phyloP scores from a whole-genome alignment of 257 asterid species.

The Penstemon newberryi region DNA sequence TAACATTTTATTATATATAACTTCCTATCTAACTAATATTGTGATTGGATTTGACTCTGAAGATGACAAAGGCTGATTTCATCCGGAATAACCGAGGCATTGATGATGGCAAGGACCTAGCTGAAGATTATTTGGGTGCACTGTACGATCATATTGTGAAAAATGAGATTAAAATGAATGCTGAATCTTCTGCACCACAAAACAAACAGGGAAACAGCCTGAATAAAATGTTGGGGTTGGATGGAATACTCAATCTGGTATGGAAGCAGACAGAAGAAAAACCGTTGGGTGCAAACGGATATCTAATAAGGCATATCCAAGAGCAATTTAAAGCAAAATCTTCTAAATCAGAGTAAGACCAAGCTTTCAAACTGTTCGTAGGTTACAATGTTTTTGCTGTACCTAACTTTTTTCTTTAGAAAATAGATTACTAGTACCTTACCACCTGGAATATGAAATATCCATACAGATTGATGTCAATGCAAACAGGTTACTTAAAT shows the following conservation, averaged over 20 bases:
- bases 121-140: conserved; percentile 87
- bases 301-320: conserved; percentile 85
- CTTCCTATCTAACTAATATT: conserved; percentile 35
- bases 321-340: conserved; percentile 96
- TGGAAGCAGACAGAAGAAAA: conserved; percentile 97
- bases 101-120: conserved; percentile 88
- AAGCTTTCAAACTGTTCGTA: conserved; percentile 28
- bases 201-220: conserved; percentile 92
- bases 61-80: conserved; percentile 98
- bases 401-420: neutral
- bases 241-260: conserved; percentile 92
- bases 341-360: conserved; percentile 86
- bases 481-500: conserved; percentile 21
- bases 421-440: conserved; percentile 20
- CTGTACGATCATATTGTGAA: conserved; percentile 92
- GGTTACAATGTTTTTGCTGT: conserved; percentile 4
- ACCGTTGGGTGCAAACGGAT: conserved; percentile 86
- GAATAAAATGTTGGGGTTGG: conserved; percentile 86
- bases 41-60: conserved; percentile 41
- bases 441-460: conserved; percentile 14
- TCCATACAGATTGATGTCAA: conserved; percentile 16
- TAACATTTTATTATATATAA: conserved; percentile 19
- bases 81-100: conserved; percentile 98
- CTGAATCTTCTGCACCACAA: conserved; percentile 73
- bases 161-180: conserved; percentile 94